Base-by-base conservation (phyloP, 768 basidiomycete species). In the Cystobasidium tubakii region DNA sequence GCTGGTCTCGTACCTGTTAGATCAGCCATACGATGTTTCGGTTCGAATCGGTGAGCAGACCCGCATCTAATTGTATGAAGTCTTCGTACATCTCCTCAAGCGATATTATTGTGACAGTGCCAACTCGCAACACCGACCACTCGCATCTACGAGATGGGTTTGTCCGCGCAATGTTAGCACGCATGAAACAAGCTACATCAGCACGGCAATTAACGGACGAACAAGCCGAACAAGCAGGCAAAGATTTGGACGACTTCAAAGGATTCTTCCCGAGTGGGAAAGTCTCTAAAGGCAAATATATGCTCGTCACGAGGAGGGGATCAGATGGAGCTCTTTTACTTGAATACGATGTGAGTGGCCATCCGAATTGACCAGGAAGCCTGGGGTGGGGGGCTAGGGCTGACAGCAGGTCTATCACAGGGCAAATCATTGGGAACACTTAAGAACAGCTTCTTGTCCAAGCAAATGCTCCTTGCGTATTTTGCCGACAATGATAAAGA, bases 141-240 rank as follows among this genome's bases (percentile, higher is more conserved):
- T 54, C 80, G 63, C 83, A 83, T 69, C 80, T 83, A 0, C 80
- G 82, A 19, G 82, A 83, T 74, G 82, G 80, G 0, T 83, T 83
- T 75, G 81, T 81, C 0, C 76, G 83, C 15, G 81, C 82, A 1
- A 70, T 83, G 33, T 66, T 78, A 31, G 82, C 81, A 0, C 77
- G 83, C 3, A 78, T 83, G 65, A 82, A 83, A 75, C 66, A 79
- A 1, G 80, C 82, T 7, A 74, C 75, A 23, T 75, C 78, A 17
- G 70, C 77, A 0, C 75, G 77, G 0, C 33, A 65, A 25, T 31
- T 82, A 13, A 76, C 77, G 1, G 78, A 79, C 0, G 76, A 73
- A 1, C 79, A 81, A n/a, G 79, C 77, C 31, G 57, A 60, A 60
- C 10, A 60, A 23, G 69, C 69, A 55, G 69, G 69, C 21, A 33